Conservation (phyloP, 2,329 filamentous ascomycete genomes). For the Paracoccidioides brasiliensis region DNA sequence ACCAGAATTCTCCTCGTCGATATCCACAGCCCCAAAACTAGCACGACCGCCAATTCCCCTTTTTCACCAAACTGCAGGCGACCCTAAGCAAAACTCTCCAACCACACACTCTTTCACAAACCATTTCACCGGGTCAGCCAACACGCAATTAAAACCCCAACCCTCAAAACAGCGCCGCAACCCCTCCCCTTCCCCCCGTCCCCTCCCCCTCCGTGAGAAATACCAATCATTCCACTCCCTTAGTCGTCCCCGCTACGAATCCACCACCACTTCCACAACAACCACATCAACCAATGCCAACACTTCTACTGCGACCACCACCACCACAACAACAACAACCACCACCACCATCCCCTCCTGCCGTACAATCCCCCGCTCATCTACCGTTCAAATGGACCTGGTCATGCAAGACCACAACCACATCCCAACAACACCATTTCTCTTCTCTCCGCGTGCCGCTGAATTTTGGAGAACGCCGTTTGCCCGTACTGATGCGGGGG, state of each 20-base stretch:
- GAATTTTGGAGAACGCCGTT: conserved; percentile 31
- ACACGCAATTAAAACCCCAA: conserved; percentile 7
- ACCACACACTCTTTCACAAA: conserved; percentile 7
- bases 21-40: not conserved
- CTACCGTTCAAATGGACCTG: conserved; percentile 20
- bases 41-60: conserved; percentile 4
- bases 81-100: not conserved
- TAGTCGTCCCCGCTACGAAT: conserved; percentile 7
- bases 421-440: conserved; percentile 22
- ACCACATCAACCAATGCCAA: no score
- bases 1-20: not conserved
- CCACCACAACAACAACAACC: no score
- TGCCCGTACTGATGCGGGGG: conserved; percentile 22
- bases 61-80: not conserved
- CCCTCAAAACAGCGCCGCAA: conserved; percentile 18
- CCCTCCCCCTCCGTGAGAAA: conserved; percentile 27
- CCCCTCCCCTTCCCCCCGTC: conserved; percentile 24
- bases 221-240: conserved; percentile 15
- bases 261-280: not conserved
- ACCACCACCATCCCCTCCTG: not conserved
- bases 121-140: conserved; percentile 6
- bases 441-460: conserved; percentile 34
- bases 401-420: conserved; percentile 24
- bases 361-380: conserved; percentile 10
- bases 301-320: no score